A percentile compares a stretch with the other conserved stretches of the same genome.
phyloP scores from a whole-genome alignment of 2,329 filamentous ascomycete genomes.

The Ampelomyces quisqualis region DNA sequence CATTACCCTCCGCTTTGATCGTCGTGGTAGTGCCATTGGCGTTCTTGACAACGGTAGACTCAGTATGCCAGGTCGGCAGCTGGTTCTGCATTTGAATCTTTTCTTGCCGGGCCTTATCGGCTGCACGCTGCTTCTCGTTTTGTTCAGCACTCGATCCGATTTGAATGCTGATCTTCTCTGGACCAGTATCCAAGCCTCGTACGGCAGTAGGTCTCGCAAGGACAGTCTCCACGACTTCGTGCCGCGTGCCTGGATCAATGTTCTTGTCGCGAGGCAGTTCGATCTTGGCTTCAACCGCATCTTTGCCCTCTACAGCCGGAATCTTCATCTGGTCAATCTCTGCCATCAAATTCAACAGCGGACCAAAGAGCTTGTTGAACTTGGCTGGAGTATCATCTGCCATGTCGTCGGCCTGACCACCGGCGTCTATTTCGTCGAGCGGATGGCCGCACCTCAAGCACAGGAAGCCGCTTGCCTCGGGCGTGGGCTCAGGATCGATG shows the following conservation, averaged over 20 bases:
- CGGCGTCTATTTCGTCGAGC: slow-evolving; percentile 47
- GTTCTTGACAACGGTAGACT: slow-evolving; percentile 61
- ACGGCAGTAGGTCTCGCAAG: slow-evolving; percentile 65
- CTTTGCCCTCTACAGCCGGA: slow-evolving; percentile 71
- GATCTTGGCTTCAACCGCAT: slow-evolving; percentile 62
- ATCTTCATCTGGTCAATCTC: slow-evolving; percentile 74
- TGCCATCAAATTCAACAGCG: slow-evolving; percentile 73
- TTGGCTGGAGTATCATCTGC: slow-evolving; percentile 46
- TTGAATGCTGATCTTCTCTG: slow-evolving; percentile 68
- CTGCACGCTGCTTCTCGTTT: slow-evolving; percentile 65
- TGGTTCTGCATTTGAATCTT: slow-evolving; percentile 68
- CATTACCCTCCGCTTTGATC: slow-evolving; percentile 43
- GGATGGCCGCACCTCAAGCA: slow-evolving; percentile 75
- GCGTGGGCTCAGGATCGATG: slow-evolving; percentile 55
- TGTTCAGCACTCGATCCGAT: slow-evolving; percentile 67
- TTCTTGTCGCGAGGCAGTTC: slow-evolving; percentile 67
- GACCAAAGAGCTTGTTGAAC: slow-evolving; percentile 76
- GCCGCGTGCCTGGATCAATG: slow-evolving; percentile 62
- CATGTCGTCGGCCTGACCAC: slow-evolving; percentile 30
- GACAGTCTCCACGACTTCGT: slow-evolving; percentile 58
- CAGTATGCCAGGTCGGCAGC: slow-evolving; percentile 69
- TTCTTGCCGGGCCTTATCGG: slow-evolving; percentile 65
- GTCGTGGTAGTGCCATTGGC: slow-evolving; percentile 49
- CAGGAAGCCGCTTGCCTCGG: slow-evolving; percentile 63
- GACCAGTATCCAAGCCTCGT: slow-evolving; percentile 65